phyloP scores from a whole-genome alignment of 306 rosid species.

The Prunus dulcis region DNA sequence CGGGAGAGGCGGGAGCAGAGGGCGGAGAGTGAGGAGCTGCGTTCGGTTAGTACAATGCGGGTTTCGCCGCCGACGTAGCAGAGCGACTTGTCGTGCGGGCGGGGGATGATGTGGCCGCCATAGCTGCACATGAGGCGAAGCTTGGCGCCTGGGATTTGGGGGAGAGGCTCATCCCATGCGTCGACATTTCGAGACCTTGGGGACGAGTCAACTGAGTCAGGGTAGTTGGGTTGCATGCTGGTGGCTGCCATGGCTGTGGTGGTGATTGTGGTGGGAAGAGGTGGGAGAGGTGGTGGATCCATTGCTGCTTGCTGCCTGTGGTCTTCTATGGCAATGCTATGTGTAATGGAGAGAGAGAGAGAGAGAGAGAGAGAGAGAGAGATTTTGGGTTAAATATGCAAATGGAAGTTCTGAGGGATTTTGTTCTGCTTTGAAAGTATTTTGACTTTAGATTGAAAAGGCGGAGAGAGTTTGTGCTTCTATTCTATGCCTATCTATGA shows the following conservation, averaged over 20 bases:
- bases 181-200: constrained; percentile 61
- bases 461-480: neutral
- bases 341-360: too few species aligned
- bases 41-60: constrained; percentile 72
- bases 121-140: constrained; percentile 96
- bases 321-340: neutral
- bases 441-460: neutral
- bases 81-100: constrained; percentile 87
- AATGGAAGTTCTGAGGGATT: constrained; percentile 15
- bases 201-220: constrained; percentile 58
- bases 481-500: neutral
- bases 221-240: constrained; percentile 31
- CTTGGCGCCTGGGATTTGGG: constrained; percentile 63
- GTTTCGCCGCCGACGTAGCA: constrained; percentile 95
- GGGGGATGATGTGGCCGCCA: constrained; percentile 96
- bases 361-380: constrained; percentile 3
- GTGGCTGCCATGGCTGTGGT: constrained; percentile 25
- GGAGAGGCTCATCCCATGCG: constrained; percentile 44
- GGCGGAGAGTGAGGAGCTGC: constrained; percentile 56
- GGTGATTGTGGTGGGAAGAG: constrained; percentile 16
- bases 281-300: constrained; percentile 20
- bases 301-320: neutral
- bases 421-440: neutral
- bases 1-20: constrained; percentile 63
- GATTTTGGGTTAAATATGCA: neutral